phyloP scores from a whole-genome alignment of 164 flowering plant genomes.

The Piper betle region DNA sequence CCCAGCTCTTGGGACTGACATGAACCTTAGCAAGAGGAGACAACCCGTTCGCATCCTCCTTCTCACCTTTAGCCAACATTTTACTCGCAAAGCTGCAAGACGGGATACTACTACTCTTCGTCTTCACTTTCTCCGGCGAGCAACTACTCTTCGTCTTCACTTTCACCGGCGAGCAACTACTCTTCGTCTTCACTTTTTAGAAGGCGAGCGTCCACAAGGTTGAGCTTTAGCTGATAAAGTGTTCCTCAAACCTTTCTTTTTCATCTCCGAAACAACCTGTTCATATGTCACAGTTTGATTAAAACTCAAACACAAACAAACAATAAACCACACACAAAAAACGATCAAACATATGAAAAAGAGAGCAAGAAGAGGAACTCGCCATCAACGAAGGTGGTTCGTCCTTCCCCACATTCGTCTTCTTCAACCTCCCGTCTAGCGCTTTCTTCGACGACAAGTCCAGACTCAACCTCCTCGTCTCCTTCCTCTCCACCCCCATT shows the following conservation, averaged over 20 bases:
- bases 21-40: neutral
- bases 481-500: constrained; percentile 14
- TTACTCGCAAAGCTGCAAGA: constrained; percentile 8
- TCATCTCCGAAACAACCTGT: neutral
- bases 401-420: constrained; percentile 2
- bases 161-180: constrained; percentile 15
- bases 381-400: constrained; percentile 1
- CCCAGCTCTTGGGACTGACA: neutral
- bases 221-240: neutral
- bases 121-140: too few relatives aligned
- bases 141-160: constrained; percentile 5
- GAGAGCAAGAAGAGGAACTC: neutral
- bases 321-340: neutral
- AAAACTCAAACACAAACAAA: neutral
- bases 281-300: neutral
- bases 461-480: constrained; percentile 36
- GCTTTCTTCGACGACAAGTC: constrained; percentile 25
- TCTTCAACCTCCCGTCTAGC: constrained; percentile 23
- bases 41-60: neutral
- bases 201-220: neutral
- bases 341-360: neutral
- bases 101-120: constrained; percentile 3
- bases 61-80: neutral
- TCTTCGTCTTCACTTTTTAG: too few relatives aligned
- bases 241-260: neutral